phyloP scores from a whole-genome alignment of 805 yeast species.

The Grigorovia transvaalensis region DNA sequence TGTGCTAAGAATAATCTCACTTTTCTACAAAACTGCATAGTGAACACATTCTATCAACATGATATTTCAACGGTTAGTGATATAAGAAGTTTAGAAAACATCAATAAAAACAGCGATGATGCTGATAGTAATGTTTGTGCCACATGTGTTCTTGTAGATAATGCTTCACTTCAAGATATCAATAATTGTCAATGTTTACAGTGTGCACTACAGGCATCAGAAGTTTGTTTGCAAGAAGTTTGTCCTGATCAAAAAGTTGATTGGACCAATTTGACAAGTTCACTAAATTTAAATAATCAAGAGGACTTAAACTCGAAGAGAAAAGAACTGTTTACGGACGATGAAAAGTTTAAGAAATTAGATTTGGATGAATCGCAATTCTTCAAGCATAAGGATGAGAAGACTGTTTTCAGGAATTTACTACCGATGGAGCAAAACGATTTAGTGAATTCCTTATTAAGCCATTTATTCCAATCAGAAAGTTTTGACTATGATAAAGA shows the following conservation, averaged over 20 bases:
- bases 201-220: constrained; percentile 8
- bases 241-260: constrained; percentile 5
- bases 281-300: neutral
- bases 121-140: constrained; percentile 6
- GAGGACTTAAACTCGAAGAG: neutral
- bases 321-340: neutral
- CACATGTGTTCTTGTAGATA: constrained; percentile 11
- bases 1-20: neutral
- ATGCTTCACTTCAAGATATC: constrained; percentile 5
- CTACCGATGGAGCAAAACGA: constrained; percentile 6
- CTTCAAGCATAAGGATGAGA: constrained; percentile 4
- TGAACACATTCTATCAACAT: neutral
- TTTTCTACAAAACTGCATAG: neutral
- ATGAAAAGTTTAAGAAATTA: neutral
- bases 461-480: neutral
- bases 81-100: too few species aligned
- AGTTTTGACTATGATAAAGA: too few species aligned
- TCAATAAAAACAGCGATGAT: neutral
- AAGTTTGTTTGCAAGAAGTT: constrained; percentile 9
- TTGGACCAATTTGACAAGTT: neutral
- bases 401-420: constrained; percentile 6
- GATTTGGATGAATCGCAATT: constrained; percentile 1
- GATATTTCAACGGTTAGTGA: neutral
- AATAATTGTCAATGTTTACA: constrained; percentile 17
- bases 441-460: constrained; percentile 3